A percentile compares a stretch with the other conserved stretches of the same genome.
These are phyloP conservation scores for Aspergillus sp. DNA, from an alignment of 2,329 filamentous ascomycete genomes.

Conservation along the genomic window DNA sequence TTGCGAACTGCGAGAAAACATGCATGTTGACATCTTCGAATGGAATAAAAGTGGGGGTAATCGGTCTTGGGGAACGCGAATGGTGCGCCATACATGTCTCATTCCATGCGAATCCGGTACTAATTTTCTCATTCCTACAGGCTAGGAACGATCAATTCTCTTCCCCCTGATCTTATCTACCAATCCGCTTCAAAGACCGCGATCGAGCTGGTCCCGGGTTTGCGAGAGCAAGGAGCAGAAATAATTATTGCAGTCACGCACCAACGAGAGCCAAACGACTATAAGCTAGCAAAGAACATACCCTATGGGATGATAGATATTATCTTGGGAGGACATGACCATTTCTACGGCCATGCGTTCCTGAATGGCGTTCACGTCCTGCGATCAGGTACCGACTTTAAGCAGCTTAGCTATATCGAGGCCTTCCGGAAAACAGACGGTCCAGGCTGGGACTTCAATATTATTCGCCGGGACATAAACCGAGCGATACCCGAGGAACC, in stretches of 20 bases:
- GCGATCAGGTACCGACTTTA: slow-evolving; percentile 89
- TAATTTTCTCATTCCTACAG: slow-evolving; percentile 22
- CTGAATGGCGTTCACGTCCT: slow-evolving; percentile 80
- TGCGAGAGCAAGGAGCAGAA: slow-evolving; percentile 76
- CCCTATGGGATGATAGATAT: slow-evolving; percentile 75
- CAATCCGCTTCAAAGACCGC: slow-evolving; percentile 75
- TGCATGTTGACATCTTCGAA: slow-evolving; percentile 77
- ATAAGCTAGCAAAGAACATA: slow-evolving; percentile 74
- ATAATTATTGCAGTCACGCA: slow-evolving; percentile 82
- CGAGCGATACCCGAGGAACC: slow-evolving; percentile 66
- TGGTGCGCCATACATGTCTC: slow-evolving; percentile 51
- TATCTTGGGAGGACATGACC: slow-evolving; percentile 85
- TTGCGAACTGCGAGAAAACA: slow-evolving; percentile 74
- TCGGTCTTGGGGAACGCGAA: slow-evolving; percentile 82
- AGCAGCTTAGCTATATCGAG: slow-evolving; percentile 86
- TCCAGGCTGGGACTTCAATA: slow-evolving; percentile 73
- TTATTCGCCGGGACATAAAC: slow-evolving; percentile 71
- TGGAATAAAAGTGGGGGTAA: slow-evolving; percentile 80
- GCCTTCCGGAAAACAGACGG: slow-evolving; percentile 58
- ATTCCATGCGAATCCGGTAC: background rate
- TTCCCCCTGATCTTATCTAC: slow-evolving; percentile 81
- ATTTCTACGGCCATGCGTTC: slow-evolving; percentile 77
- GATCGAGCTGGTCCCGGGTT: slow-evolving; percentile 68
- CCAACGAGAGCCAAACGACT: slow-evolving; percentile 84
- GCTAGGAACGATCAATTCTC: slow-evolving; percentile 81